phyloP scores from a whole-genome alignment of 2,329 filamentous ascomycete genomes.

The Aspergillus fijiensis region DNA sequence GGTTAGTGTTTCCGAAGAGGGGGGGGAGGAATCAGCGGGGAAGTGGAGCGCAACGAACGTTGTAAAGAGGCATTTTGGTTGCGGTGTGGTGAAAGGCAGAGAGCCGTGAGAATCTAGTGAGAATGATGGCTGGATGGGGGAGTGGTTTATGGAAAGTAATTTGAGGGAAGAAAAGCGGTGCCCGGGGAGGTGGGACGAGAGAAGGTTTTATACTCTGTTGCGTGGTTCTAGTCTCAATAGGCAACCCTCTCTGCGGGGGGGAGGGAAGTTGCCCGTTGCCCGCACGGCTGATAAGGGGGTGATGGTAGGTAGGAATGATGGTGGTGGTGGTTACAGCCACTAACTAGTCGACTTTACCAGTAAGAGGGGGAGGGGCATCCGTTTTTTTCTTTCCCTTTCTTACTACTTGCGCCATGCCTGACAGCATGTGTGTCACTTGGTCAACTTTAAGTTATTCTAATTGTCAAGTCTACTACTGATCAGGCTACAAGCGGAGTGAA shows the following conservation, averaged over 20 bases:
- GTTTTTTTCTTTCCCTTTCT: background rate
- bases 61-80: slow-evolving; percentile 41
- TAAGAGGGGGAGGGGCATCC: too few species aligned
- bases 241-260: slow-evolving; percentile 5
- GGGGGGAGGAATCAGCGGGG: background rate
- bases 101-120: background rate
- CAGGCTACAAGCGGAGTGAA: background rate
- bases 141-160: background rate
- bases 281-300: slow-evolving; percentile 12
- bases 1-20: background rate
- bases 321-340: background rate
- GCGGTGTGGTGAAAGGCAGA: background rate
- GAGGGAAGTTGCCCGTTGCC: background rate
- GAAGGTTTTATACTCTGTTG: slow-evolving; percentile 12
- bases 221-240: background rate
- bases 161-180: background rate
- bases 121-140: background rate
- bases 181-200: slow-evolving; percentile 10
- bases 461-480: background rate
- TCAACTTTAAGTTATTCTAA: background rate
- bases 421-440: background rate
- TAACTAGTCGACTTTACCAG: too few species aligned
- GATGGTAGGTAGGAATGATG: too few species aligned
- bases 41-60: slow-evolving; percentile 27
- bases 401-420: background rate